A percentile compares a stretch with the other conserved stretches of the same genome.
These are phyloP conservation scores for Protostelium mycophagum DNA, from an alignment of 78 protist species.

Conservation along the genomic window DNA sequence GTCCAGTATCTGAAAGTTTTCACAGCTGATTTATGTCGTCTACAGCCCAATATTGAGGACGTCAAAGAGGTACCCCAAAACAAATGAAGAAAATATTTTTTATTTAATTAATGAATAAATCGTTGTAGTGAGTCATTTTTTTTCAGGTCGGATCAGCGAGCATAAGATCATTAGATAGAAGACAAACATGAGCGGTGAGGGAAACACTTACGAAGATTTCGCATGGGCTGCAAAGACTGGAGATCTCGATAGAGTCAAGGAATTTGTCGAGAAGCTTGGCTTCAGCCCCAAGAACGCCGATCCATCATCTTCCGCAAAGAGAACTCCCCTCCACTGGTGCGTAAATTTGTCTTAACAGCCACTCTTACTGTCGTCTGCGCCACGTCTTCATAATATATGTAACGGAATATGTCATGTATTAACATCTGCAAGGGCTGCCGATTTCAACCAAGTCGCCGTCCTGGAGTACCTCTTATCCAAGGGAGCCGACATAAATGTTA, in stretches of 20 bases:
- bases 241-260: background rate
- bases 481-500: background rate
- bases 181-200: background rate
- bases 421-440: background rate
- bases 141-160: too few relatives aligned
- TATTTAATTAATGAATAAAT: too few relatives aligned
- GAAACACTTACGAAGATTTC: background rate
- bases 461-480: background rate
- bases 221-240: background rate
- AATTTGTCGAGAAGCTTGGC: background rate
- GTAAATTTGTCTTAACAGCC: background rate
- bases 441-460: background rate
- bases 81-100: too few relatives aligned
- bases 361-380: too few relatives aligned
- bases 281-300: background rate
- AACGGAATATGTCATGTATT: background rate
- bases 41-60: too few relatives aligned
- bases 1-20: too few relatives aligned
- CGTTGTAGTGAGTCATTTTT: too few relatives aligned
- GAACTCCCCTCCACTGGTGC: background rate
- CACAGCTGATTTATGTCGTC: too few relatives aligned
- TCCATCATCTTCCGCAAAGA: background rate
- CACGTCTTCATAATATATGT: too few relatives aligned
- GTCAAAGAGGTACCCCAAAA: too few relatives aligned
- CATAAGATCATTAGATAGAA: background rate